Base-by-base conservation (phyloP, 805 yeast species). In the Metschnikowia bowlesiae region DNA sequence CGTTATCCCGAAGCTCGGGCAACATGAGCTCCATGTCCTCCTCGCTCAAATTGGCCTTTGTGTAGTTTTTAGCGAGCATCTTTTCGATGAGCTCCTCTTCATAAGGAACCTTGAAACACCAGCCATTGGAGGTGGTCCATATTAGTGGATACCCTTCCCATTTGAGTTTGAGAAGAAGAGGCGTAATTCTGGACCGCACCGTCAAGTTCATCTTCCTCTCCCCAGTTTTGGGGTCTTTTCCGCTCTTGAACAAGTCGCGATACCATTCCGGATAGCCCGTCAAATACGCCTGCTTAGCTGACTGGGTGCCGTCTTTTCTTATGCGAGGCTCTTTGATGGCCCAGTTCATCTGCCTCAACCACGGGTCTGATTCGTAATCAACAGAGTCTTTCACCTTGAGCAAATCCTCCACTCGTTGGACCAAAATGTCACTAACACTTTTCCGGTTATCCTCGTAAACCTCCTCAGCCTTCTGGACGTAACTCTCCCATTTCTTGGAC, bases 241-340 rank as follows among this genome's bases (percentile, higher is more conserved):
- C 61, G 18, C 71, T 65, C 39, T 70, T 74, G 53, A 73, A 69
- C 35, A 81, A 61, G 28, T 82, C 83, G 52, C 86, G 80, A 65
- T 88, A 95, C 99, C 99, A 94, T 56, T 85, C 85, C 0, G 99
- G 99, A 59, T 77, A 89, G 0, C 97, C 98, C 0, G 96, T 95
- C 43, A 89, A 62, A 58, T 81, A 89, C 1, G 78, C 76, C 65
- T 89, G 96, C 28, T 79, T 82, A 48, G 88, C 87, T 26, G 71
- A 76, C 1, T 89, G 87, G 3, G 68, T 69, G 2, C 94, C 96
- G 36, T 79, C 74, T 62, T 89, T 89, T 11, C 84, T 87, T 39
- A 82, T 55, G 47, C 82, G 76, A 0, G 77, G 64, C 1, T 87
- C 85, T 32, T 73, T 74, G 1, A 85, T 70, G 0, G 82, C 78